Conservation (phyloP, 768 basidiomycete species). For the Termitomyces bulborhizus region DNA sequence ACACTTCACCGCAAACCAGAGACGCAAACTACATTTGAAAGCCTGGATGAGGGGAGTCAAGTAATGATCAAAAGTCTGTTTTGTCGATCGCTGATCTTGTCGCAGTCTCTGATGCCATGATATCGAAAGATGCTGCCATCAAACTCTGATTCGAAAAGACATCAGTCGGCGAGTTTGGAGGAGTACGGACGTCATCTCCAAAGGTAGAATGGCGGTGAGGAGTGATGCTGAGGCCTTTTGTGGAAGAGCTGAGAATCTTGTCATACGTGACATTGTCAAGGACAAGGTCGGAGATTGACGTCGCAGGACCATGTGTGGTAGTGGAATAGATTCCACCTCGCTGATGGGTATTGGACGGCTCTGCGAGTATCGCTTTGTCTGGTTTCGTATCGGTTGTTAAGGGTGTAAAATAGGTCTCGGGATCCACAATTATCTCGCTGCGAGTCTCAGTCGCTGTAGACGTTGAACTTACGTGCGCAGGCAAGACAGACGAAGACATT, state of each 20-base stretch:
- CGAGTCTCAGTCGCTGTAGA: neutral
- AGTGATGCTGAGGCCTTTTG: constrained; percentile 10
- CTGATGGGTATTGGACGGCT: neutral
- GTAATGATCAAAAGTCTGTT: neutral
- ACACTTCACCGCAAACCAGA: neutral
- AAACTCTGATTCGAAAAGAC: constrained; percentile 3
- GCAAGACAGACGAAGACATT: neutral
- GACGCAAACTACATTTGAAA: neutral
- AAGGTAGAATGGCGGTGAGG: neutral
- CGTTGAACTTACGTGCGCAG: constrained; percentile 12
- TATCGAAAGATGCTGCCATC: constrained; percentile 3
- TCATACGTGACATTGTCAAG: constrained; percentile 19
- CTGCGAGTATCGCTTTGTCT: neutral
- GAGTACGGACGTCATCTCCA: constrained; percentile 11
- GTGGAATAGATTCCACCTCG: neutral
- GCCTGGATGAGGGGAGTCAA: neutral
- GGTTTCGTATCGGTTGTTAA: neutral
- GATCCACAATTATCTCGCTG: constrained; percentile 9
- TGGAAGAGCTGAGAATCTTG: constrained; percentile 16
- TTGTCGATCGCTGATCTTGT: neutral
- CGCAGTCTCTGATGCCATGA: constrained; percentile 8
- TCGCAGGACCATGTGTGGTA: neutral
- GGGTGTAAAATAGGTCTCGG: constrained; percentile 6
- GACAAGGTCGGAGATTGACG: constrained; percentile 14
- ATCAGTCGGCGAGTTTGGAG: constrained; percentile 14